phyloP scores from a whole-genome alignment of 169 alveolate genomes.

The Plasmodium blacklocki region DNA sequence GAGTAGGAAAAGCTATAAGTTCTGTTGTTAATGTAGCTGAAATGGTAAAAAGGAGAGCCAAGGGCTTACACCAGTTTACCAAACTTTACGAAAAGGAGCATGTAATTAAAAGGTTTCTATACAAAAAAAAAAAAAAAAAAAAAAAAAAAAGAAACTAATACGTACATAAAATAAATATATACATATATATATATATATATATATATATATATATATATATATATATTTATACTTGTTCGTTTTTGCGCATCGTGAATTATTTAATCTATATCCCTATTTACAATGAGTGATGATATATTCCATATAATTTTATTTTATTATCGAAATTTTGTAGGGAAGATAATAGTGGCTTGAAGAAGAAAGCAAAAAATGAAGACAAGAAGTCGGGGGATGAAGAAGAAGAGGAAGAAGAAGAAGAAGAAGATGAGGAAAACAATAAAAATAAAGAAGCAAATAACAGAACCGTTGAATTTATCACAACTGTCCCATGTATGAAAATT shows the following conservation, averaged over 20 bases:
- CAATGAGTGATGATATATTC: not conserved
- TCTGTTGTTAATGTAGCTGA: conserved; percentile 76
- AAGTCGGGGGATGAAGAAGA: conserved; percentile 15
- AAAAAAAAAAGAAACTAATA: not conserved
- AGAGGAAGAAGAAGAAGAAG: conserved; percentile 36
- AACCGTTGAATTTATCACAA: conserved; percentile 56
- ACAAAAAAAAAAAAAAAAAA: too few species aligned
- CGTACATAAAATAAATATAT: not conserved
- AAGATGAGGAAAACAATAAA: conserved; percentile 29
- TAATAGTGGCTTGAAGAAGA: conserved; percentile 21
- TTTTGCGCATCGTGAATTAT: too few species aligned
- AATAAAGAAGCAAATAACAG: conserved; percentile 43
- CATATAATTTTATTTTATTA: not conserved
- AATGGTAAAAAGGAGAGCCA: conserved; percentile 70
- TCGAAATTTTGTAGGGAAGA: conserved; percentile 14
- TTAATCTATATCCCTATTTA: too few species aligned
- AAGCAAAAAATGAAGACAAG: conserved; percentile 25
- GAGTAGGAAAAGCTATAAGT: conserved; percentile 75
- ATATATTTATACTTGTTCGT: too few species aligned
- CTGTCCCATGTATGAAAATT: conserved; percentile 73
- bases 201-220: conserved; percentile 1
- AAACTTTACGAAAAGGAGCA: conserved; percentile 65
- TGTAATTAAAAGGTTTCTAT: conserved; percentile 45
- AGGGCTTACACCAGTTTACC: conserved; percentile 65
- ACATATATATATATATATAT: not conserved